phyloP scores from a whole-genome alignment of 495 filamentous ascomycete species.

The Pseudotulostoma volvatum region DNA sequence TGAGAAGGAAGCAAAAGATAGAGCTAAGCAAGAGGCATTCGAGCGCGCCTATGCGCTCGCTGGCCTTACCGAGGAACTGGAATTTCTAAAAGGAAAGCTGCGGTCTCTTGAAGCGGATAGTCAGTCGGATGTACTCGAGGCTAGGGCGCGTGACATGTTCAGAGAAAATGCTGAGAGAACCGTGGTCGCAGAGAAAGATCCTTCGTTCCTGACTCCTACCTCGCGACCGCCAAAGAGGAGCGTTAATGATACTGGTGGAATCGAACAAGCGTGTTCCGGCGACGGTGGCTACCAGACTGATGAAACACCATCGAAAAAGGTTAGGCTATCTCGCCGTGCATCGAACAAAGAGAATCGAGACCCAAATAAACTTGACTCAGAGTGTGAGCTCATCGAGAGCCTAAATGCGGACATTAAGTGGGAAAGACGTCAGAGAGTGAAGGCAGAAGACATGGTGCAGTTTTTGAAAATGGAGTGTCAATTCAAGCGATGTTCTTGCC shows the following conservation, averaged over 20 bases:
- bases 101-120: constrained; percentile 50
- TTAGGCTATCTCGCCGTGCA: constrained; percentile 35
- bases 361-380: constrained; percentile 19
- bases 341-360: constrained; percentile 30
- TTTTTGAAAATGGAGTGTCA: constrained; percentile 73
- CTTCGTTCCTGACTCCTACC: constrained; percentile 9
- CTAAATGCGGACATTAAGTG: constrained; percentile 43
- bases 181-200: background rate
- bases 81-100: constrained; percentile 43
- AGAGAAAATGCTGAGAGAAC: background rate
- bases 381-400: constrained; percentile 37
- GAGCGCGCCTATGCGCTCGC: constrained; percentile 55
- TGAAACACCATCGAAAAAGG: constrained; percentile 48
- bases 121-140: constrained; percentile 16
- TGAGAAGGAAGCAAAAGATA: constrained; percentile 33
- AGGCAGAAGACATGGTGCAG: constrained; percentile 58
- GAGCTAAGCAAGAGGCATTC: constrained; percentile 62
- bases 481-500: constrained; percentile 53
- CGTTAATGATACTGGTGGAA: constrained; percentile 30
- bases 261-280: constrained; percentile 12
- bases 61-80: constrained; percentile 57
- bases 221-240: constrained; percentile 35
- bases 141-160: constrained; percentile 3
- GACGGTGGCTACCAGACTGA: constrained; percentile 12
- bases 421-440: constrained; percentile 47